These are phyloP conservation scores for Collybiopsis confluens DNA, from an alignment of 768 basidiomycete genomes.

Conservation along the genomic window DNA sequence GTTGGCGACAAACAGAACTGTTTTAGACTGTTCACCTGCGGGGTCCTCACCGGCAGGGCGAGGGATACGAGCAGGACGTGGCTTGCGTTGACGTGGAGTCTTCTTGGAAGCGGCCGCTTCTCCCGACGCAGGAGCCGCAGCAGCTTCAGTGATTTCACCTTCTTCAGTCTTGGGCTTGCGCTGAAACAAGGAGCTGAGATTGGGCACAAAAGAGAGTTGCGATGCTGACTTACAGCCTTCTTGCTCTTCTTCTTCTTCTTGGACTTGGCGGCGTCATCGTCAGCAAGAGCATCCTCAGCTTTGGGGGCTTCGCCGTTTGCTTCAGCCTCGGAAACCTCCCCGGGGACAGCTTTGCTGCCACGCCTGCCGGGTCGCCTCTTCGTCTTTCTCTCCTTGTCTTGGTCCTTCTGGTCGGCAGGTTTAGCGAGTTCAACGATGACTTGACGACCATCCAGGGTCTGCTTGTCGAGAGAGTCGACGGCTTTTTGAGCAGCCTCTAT, in stretches of 20 bases:
- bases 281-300: conserved; percentile 51
- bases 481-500: conserved; percentile 83
- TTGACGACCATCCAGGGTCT: conserved; percentile 83
- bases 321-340: conserved; percentile 88
- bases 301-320: conserved; percentile 58
- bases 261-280: conserved; percentile 70
- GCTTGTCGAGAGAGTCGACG: conserved; percentile 80
- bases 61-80: conserved; percentile 49
- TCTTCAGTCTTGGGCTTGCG: conserved; percentile 50
- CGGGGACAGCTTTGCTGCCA: conserved; percentile 81
- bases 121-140: conserved; percentile 29
- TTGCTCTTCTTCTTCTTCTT: conserved; percentile 82
- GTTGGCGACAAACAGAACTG: conserved; percentile 94
- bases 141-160: conserved; percentile 33
- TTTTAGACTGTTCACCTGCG: conserved; percentile 83
- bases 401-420: conserved; percentile 83
- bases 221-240: conserved; percentile 42
- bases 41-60: conserved; percentile 83
- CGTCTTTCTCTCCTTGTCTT: conserved; percentile 72
- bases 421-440: conserved; percentile 93
- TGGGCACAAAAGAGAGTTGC: conserved; percentile 19
- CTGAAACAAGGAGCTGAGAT: too few species aligned
- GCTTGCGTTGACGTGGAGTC: conserved; percentile 50
- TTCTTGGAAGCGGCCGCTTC: conserved; percentile 44
- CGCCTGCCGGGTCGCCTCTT: conserved; percentile 84